Evolutionary conservation across 139 green algal species (phyloP).

Genomic region (Picocystis salinarum): DNA sequence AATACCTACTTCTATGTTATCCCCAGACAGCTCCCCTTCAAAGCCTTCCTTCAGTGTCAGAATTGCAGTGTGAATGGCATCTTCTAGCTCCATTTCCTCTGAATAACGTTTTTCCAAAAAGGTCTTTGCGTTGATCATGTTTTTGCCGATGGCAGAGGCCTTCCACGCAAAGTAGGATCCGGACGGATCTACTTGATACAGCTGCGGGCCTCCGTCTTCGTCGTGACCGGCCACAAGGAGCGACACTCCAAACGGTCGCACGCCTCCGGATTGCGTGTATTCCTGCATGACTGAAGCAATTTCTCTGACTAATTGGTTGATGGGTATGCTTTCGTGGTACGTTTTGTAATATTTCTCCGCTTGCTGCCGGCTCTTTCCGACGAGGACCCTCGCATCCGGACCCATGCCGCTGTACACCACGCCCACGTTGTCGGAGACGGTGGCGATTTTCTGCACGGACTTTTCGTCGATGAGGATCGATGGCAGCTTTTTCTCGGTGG

Average conservation of each 20-base stretch:
- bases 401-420: constrained; percentile 95
- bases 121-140: constrained; percentile 87
- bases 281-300: constrained; percentile 98
- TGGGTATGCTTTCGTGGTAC: constrained; percentile 92
- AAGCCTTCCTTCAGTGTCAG: constrained; percentile 95
- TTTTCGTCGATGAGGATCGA: constrained; percentile 57
- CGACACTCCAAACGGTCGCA: constrained; percentile 94
- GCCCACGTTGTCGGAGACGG: constrained; percentile 78
- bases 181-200: constrained; percentile 94
- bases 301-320: constrained; percentile 89
- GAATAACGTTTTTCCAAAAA: constrained; percentile 57
- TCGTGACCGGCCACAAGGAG: constrained; percentile 89
- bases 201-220: constrained; percentile 73
- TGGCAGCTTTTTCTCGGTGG: constrained; percentile 95
- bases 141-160: constrained; percentile 94
- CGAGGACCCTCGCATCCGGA: constrained; percentile 86
- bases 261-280: constrained; percentile 87
- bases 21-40: constrained; percentile 72
- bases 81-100: constrained; percentile 96
- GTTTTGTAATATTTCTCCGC: constrained; percentile 72
- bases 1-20: constrained; percentile 75
- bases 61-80: constrained; percentile 93
- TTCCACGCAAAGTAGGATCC: constrained; percentile 98
- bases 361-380: constrained; percentile 72
- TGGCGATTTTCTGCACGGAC: constrained; percentile 80